Evolutionary conservation across 129 eudicot species (phyloP), one percentile per base, ranked within the genome.

Genomic region (Tagetes erecta): DNA sequence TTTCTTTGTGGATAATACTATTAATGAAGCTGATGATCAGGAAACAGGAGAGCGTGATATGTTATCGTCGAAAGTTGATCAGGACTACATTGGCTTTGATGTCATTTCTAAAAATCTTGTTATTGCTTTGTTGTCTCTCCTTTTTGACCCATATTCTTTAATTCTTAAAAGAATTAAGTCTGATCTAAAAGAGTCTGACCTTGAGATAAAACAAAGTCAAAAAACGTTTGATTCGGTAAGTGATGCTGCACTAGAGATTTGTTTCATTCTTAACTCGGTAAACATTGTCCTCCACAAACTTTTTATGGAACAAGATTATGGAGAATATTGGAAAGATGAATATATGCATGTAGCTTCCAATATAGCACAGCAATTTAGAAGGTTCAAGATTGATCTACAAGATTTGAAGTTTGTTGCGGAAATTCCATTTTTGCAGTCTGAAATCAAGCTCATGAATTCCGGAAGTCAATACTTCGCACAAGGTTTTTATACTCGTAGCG

Each of bases 301-400:
- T 40, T 59, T 59, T 59, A 59, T 59, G 35, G 5, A 12, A 34
- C 0, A 59, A 59, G 40, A 59, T 35, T 34, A 59, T 34, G n/a
- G 14, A 33, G 39, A 11, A 11, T 59, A 59, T 59, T 1, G 0
- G 3, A 35, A 59, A 0, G 41, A 33, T 3, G 3, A 34, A 34
- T 10, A 10, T 60, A 70, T 70, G 74, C 74, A 50, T 12, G 63
- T 63, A 14, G 31, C 41, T 35, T 20, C 36, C 33, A 70, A 27
- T 20, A 12, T 70, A 27, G 30, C 3, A 3, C 8, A 0, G 1
- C 5, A 7, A 4, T 51, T 70, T 11, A 10, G 3, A 34, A 51
- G 41, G 13, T 51, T 70, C 36, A 13, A 12, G 11, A 6, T 27
- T 4, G 2, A 34, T 49, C 74, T 70, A 33, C 74, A 34, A 50